Conservation (phyloP, 1,139 yeast species). For the Pichia sp. region DNA sequence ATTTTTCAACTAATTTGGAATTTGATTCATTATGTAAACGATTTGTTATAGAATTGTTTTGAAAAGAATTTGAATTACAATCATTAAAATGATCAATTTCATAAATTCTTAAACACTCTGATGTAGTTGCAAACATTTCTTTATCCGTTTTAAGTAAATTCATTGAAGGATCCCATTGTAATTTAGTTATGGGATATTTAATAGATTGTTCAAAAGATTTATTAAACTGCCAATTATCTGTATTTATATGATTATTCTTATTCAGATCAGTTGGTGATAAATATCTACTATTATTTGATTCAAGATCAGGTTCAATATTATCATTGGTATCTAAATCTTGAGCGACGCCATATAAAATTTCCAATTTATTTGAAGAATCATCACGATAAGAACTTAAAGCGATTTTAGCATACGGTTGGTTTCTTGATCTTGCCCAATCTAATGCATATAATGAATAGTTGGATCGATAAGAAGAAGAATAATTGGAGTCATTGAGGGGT, state of each 20-base stretch:
- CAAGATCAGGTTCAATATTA: no score
- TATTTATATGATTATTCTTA: not conserved
- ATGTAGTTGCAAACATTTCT: slow-evolving; percentile 57
- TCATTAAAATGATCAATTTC: slow-evolving; percentile 33
- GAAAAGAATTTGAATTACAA: slow-evolving; percentile 34
- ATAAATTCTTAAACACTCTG: slow-evolving; percentile 68
- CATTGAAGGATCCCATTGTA: slow-evolving; percentile 66
- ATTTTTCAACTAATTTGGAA: slow-evolving; percentile 33
- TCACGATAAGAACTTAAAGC: slow-evolving; percentile 70
- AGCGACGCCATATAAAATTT: slow-evolving; percentile 39
- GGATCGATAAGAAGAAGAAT: slow-evolving; percentile 52
- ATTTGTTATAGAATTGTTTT: no score
- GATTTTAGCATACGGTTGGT: slow-evolving; percentile 42
- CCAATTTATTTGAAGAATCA: slow-evolving; percentile 54
- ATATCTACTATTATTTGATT: slow-evolving; percentile 7
- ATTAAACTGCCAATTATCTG: slow-evolving; percentile 39
- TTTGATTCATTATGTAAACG: not conserved
- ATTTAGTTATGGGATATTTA: slow-evolving; percentile 61
- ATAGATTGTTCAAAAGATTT: slow-evolving; percentile 48
- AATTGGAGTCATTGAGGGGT: not conserved
- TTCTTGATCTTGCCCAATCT: slow-evolving; percentile 52
- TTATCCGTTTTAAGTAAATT: slow-evolving; percentile 16
- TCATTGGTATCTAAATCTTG: slow-evolving; percentile 1
- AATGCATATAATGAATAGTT: slow-evolving; percentile 59
- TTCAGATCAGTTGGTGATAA: no score